phyloP scores from a whole-genome alignment of 805 yeast species.

The Wickerhamomyces bovis region DNA sequence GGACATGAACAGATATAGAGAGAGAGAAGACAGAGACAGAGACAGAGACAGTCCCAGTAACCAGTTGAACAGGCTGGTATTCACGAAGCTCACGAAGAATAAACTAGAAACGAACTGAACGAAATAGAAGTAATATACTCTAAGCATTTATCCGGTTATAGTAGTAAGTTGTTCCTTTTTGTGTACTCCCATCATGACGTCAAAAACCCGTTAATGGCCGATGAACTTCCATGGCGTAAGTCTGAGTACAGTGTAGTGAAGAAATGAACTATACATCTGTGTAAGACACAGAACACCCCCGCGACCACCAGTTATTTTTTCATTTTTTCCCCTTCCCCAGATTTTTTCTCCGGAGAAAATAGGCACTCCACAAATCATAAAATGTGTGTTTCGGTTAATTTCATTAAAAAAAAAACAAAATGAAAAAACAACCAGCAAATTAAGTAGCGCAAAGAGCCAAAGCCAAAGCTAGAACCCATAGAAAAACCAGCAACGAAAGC shows the following conservation, averaged over 20 bases:
- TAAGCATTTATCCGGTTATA: not conserved
- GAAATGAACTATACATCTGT: not conserved
- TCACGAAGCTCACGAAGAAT: not conserved
- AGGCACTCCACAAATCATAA: slow-evolving; percentile 3
- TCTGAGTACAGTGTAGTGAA: not conserved
- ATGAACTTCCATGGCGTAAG: not conserved
- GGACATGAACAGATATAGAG: not conserved
- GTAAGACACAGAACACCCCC: not conserved
- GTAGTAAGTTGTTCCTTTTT: not conserved
- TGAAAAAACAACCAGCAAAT: not conserved
- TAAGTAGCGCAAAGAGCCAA: too few species aligned
- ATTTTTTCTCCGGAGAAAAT: slow-evolving; percentile 3
- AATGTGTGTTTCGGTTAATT: too few species aligned
- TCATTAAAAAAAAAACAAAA: not conserved
- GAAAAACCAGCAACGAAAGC: not conserved
- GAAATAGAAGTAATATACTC: too few species aligned
- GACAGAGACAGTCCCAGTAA: not conserved
- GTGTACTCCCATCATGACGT: too few species aligned
- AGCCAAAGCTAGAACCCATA: not conserved
- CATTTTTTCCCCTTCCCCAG: too few species aligned
- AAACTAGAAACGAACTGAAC: not conserved
- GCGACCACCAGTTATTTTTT: too few species aligned
- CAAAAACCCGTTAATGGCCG: not conserved
- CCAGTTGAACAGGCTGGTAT: not conserved
- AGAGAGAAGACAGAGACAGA: too few species aligned